Evolutionary conservation across 2,329 filamentous ascomycete genomes (phyloP).

Genomic region (Pseudonectria buxi): DNA sequence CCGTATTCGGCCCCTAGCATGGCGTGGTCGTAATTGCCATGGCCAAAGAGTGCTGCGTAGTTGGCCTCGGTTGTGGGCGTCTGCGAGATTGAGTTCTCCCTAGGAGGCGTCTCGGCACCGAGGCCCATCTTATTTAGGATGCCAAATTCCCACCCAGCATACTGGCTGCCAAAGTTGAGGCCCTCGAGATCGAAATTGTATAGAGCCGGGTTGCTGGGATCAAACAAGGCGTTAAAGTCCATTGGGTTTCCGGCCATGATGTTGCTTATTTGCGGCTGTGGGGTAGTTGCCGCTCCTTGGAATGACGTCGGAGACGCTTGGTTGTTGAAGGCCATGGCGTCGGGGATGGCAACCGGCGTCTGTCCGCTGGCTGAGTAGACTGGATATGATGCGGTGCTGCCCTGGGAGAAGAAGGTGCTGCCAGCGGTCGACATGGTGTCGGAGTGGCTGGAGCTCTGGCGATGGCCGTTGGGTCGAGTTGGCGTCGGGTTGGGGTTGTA

Average conservation of each 20-base stretch:
- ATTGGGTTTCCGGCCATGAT: slow-evolving; percentile 45
- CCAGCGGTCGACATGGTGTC: slow-evolving; percentile 38
- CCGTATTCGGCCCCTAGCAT: slow-evolving; percentile 47
- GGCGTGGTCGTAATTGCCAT: slow-evolving; percentile 45
- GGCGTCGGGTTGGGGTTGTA: slow-evolving; percentile 54
- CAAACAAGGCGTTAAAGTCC: slow-evolving; percentile 63
- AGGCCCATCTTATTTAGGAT: slow-evolving; percentile 91
- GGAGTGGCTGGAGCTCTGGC: slow-evolving; percentile 42
- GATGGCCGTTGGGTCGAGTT: slow-evolving; percentile 38
- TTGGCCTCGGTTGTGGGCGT: slow-evolving; percentile 32
- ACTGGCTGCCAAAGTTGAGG: slow-evolving; percentile 84
- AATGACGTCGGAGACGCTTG: slow-evolving; percentile 72
- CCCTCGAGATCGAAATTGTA: slow-evolving; percentile 96
- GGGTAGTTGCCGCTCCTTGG: slow-evolving; percentile 45
- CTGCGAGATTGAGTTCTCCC: slow-evolving; percentile 50
- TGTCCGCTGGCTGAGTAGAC: slow-evolving; percentile 43
- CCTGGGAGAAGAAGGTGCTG: slow-evolving; percentile 43
- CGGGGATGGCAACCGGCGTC: slow-evolving; percentile 40
- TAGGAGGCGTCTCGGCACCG: slow-evolving; percentile 66
- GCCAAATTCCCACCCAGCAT: slow-evolving; percentile 89
- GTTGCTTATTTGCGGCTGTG: slow-evolving; percentile 39
- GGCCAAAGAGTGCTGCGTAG: slow-evolving; percentile 43
- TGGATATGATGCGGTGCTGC: slow-evolving; percentile 40
- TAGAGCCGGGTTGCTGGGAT: slow-evolving; percentile 82
- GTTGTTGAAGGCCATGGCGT: slow-evolving; percentile 49